These are phyloP conservation scores for Candida smagusa DNA, from an alignment of 1,139 yeast species.

Conservation along the genomic window DNA sequence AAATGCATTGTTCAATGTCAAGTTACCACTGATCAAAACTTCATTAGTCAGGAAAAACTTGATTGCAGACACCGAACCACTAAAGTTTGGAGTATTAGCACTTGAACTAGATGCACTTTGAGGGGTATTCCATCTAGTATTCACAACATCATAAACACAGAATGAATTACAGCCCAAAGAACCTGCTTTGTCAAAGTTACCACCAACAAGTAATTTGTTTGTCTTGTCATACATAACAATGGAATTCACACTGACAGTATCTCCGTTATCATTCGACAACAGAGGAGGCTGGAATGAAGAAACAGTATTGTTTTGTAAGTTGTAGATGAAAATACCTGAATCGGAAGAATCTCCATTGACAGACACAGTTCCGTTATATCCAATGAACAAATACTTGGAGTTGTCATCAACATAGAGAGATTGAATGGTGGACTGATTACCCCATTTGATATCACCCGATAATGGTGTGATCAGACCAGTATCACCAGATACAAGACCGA, in stretches of 20 bases:
- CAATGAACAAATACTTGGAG: constrained; percentile 42
- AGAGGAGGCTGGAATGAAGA: constrained; percentile 48
- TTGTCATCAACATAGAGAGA: constrained; percentile 40
- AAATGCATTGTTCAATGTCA: constrained; percentile 36
- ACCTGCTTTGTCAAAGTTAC: constrained; percentile 64
- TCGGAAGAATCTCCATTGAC: constrained; percentile 19
- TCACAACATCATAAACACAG: constrained; percentile 62
- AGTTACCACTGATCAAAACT: constrained; percentile 63
- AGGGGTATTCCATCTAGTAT: constrained; percentile 54
- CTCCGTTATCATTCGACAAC: constrained; percentile 24
- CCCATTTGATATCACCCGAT: constrained; percentile 38
- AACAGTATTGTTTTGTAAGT: constrained; percentile 38
- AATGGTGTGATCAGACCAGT: constrained; percentile 19
- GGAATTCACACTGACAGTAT: constrained; percentile 43
- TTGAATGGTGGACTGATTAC: constrained; percentile 29
- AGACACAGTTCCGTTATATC: constrained; percentile 47
- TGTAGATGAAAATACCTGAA: constrained; percentile 53
- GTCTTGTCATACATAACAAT: constrained; percentile 51
- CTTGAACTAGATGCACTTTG: constrained; percentile 28
- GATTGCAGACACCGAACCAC: constrained; percentile 57
- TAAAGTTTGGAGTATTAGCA: constrained; percentile 28
- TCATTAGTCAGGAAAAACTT: constrained; percentile 48
- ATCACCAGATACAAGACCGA: constrained; percentile 41
- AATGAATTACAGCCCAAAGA: constrained; percentile 58
- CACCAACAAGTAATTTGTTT: constrained; percentile 66